Conservation (phyloP, 371 early-diverging fungal species). For the Circinella umbellata region DNA sequence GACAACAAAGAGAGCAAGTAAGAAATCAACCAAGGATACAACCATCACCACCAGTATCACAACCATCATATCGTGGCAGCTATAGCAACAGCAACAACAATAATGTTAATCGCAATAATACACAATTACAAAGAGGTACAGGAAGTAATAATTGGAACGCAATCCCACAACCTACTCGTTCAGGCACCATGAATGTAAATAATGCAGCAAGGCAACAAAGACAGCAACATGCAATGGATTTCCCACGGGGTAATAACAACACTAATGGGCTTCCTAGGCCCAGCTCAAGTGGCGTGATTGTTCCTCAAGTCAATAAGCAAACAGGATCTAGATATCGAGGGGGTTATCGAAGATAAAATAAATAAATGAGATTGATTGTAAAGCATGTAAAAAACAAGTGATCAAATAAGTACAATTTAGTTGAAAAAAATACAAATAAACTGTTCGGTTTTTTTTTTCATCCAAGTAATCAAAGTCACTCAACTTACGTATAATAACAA, state of each 20-base stretch:
- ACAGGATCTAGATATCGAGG: slow-evolving; percentile 10
- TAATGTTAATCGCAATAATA: not conserved
- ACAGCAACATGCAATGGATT: slow-evolving; percentile 8
- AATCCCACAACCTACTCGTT: slow-evolving; percentile 9
- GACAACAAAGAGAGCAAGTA: no score
- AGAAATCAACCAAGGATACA: no score
- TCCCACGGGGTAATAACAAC: slow-evolving; percentile 5
- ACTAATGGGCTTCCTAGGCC: slow-evolving; percentile 6
- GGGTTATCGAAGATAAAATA: slow-evolving; percentile 4
- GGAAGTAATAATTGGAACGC: slow-evolving; percentile 15
- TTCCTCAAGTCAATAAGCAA: not conserved
- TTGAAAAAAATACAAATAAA: no score
- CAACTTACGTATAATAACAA: no score
- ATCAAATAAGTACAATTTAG: no score
- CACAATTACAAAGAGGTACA: slow-evolving; percentile 11
- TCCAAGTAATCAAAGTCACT: no score
- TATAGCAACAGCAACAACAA: not conserved
- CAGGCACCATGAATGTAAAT: slow-evolving; percentile 15
- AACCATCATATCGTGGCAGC: not conserved
- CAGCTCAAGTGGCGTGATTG: slow-evolving; percentile 19
- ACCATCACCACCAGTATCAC: no score
- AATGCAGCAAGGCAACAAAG: slow-evolving; percentile 2
- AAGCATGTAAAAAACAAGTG: no score
- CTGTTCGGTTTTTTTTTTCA: no score
- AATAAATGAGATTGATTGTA: no score